Evolutionary conservation across 257 asterid species (phyloP), one percentile per base, ranked within the genome.

Genomic region (Lycium ferocissimum): DNA sequence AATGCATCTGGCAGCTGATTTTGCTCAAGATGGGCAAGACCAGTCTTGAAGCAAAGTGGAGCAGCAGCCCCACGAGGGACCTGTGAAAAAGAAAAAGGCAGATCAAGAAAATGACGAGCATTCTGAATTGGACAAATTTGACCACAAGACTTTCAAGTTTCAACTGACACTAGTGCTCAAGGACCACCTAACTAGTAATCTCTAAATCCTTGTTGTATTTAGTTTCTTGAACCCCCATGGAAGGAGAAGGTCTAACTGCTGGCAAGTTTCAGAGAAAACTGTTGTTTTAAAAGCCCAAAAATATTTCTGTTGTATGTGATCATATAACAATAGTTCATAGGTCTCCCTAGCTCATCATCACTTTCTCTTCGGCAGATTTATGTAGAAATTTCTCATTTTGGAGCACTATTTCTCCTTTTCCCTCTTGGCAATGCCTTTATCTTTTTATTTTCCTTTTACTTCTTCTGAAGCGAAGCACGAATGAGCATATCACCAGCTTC

Each of bases 61-160:
- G 98, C 99, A 65, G 93, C 94, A 67, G 98, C 98, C 86, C 99
- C 99, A 58, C 98, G 98, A 51, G 99, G 99, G 90, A 97, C 98
- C 99, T 97, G 53, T 78, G 84, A 66, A 87, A 84, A 69, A 83
- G 84, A 80, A 37, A 66, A 80, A 11, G n/a, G n/a, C 66, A 70
- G 13, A 83, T 35, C 12, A 82, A 75, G 81, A 49, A 75, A 49
- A 75, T 22, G 45, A 75, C 22, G 62, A 75, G 57, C 61, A 49
- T 49, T 75, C 62, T 49, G 22, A 69, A 40, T 73, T 73, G 22
- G 81, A 47, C 81, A 75, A 20, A 22, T 20, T 75, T 72, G 10
- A 72, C 80, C n/a, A 0, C 9, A 45, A 72, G 38, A 72, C n/a
- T 73, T 45, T 73, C 58, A 72, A 45, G 10, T 72, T 72, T 72